Conservation (phyloP, 1,284 basidiomycete genomes). For the Heliocybe sulcata region DNA sequence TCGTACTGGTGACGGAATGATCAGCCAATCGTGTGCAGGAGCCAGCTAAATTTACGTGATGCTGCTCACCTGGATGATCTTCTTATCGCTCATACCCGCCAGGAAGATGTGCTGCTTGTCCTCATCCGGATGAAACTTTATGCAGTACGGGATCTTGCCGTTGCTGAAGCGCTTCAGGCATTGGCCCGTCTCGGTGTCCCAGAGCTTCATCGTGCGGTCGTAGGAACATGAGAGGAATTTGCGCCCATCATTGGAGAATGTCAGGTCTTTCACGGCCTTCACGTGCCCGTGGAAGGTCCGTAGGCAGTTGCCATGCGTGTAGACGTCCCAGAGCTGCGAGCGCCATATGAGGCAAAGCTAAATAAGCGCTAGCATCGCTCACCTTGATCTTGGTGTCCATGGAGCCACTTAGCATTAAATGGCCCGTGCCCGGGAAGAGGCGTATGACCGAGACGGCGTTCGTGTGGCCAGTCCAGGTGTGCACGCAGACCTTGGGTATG, state of each 20-base stretch:
- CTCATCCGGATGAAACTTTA: conserved; percentile 92
- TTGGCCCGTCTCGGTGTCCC: conserved; percentile 98
- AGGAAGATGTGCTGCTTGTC: conserved; percentile 97
- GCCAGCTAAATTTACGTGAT: background rate
- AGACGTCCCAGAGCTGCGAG: conserved; percentile 91
- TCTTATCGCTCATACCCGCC: conserved; percentile 98
- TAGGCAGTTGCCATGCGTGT: conserved; percentile 93
- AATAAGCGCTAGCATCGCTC: conserved; percentile 15
- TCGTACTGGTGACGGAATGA: conserved; percentile 69
- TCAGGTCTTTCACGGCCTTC: conserved; percentile 94
- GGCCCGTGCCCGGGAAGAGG: conserved; percentile 88
- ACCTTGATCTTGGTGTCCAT: conserved; percentile 99
- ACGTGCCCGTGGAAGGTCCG: conserved; percentile 97
- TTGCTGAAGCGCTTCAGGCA: conserved; percentile 95
- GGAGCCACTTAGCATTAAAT: conserved; percentile 87
- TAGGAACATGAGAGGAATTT: conserved; percentile 92
- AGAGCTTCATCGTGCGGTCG: conserved; percentile 96
- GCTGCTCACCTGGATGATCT: conserved; percentile 83
- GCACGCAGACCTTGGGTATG: conserved; percentile 91
- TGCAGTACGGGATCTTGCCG: conserved; percentile 93
- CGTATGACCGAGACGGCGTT: conserved; percentile 93
- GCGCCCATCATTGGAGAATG: conserved; percentile 89
- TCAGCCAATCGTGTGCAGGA: background rate
- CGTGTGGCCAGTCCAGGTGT: conserved; percentile 98
- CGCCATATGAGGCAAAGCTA: conserved; percentile 7